These are phyloP conservation scores for Gentiana dahurica DNA, from an alignment of 257 asterid genomes.

Conservation along the genomic window DNA sequence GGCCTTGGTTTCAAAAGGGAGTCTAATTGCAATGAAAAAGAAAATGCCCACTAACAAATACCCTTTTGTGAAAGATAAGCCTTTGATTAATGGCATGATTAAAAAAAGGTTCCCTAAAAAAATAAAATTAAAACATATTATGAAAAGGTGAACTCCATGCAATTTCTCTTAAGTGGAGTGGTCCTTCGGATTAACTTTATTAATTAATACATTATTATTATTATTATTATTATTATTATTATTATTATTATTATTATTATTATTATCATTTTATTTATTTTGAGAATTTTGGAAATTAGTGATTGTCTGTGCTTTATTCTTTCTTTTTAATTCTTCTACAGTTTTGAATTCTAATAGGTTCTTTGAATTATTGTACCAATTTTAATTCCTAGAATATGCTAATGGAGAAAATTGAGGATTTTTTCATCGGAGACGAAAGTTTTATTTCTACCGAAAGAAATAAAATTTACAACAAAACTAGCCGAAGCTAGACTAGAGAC, in stretches of 20 bases:
- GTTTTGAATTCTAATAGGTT: background rate
- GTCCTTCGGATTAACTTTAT: conserved; percentile 14
- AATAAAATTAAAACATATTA: conserved; percentile 40
- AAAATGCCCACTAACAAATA: conserved; percentile 68
- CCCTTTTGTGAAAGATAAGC: conserved; percentile 19
- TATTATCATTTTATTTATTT: conserved; percentile 3
- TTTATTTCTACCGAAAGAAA: no score
- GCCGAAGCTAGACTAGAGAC: no score
- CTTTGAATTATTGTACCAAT: no score
- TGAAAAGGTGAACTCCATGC: conserved; percentile 26
- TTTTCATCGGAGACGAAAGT: no score
- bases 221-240: background rate
- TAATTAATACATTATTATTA: background rate
- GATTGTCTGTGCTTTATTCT: conserved; percentile 3
- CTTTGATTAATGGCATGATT: conserved; percentile 15
- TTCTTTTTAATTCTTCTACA: conserved; percentile 8
- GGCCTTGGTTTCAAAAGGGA: conserved; percentile 15
- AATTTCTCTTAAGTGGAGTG: conserved; percentile 20
- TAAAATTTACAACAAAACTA: no score
- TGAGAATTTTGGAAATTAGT: background rate
- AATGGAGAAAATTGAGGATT: no score
- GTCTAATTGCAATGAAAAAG: conserved; percentile 25
- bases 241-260: no score
- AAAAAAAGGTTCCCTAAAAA: conserved; percentile 7
- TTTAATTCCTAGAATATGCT: no score